Base-by-base conservation (phyloP, 2,329 filamentous ascomycete species). In the Colletotrichum siamense region DNA sequence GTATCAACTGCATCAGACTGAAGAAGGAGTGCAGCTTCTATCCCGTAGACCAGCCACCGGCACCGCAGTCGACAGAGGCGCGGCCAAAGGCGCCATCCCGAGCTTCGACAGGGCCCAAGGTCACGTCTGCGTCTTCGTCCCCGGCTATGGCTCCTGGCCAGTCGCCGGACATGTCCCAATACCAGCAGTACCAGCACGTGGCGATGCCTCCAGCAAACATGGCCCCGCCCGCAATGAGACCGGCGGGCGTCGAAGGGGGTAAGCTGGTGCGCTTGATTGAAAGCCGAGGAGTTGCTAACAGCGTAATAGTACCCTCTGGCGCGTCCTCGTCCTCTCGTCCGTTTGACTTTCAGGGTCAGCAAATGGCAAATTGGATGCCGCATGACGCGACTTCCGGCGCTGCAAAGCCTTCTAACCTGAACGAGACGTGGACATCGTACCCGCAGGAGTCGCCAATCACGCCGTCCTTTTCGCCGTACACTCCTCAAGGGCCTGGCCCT, bases 21-120 rank as follows among this genome's bases (percentile, higher is more conserved):
- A 98, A 98, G 85, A 98, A 98, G 82, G 95, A 98, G 79, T 99
- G 96, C 85, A 95, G 94, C 82, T 99, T 98, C 85, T 95, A 93
- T 80, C 95, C 96, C 1, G 96, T 98, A 26, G 96, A 98, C 79
- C 95, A 96, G 82, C 90, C 92, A 79, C 91, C 91, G 30, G 88
- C 89, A 12, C 68, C 73, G 16, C 73, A 76, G 9, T 76, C 83
- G 34, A 82, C 86, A 61, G 86, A 90, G 28, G 80, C 84, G 24
- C 85, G 86, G 71, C 85, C 87, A 52, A 89, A 88, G 78, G 84
- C 83, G 72, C 79, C 83, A 5, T 82, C 85, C 22, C 85, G 85
- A 67, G 81, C 85, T 49, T 84, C 86, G 6, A 81, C 84, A 16
- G 85, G 85, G 9, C 81, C 85, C 32, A 87, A 85, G 77, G 81